Evolutionary conservation across 2,329 filamentous ascomycete species (phyloP), one percentile per base, ranked within the genome.

Genomic region (Claviceps quebecensis): DNA sequence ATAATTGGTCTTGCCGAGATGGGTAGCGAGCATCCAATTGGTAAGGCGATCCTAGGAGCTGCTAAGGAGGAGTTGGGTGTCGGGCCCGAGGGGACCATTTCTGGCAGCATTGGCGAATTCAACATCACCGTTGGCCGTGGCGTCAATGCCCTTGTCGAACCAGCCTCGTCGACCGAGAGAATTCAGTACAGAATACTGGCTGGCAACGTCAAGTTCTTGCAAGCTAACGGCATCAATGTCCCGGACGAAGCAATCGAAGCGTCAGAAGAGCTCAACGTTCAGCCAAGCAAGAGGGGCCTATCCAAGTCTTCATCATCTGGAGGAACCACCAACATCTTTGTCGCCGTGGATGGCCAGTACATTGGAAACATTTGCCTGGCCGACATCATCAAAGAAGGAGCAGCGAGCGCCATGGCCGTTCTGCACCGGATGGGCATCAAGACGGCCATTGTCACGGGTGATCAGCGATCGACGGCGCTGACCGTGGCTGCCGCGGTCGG

Each of bases 11-110:
- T 97, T n/a, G 85, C 91, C 0, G 93, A 98, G 70, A 89, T 89
- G 78, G 86, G 87, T 57, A 95, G 88, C 61, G 93, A 98, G 67
- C 93, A 98, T 63, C 93, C 93, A 1, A 86, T 97, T 52, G 93
- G 90, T n/a, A 87, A 83, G 60, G 91, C 93, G 14, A 86, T 97
- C 49, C 72, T 95, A 5, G 68, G 70, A 1, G 81, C 82, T 29
- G 89, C 91, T 3, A 90, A 87, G 59, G 72, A 78, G 2, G 80
- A 91, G 63, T 80, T 96, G 8, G 81, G 81, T 4, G 67, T 95
- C 40, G 81, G 80, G 16, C 65, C 74, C 1, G 88, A 94, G 53
- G 84, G 78, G 7, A 78, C 81, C 17, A 76, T 97, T 36, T 86
- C 94, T 54, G 93, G 93, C 47, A 87, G 80, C 57, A 77, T 95